A percentile compares a stretch with the other conserved stretches of the same genome.
Evolutionary conservation across 192 early-diverging fungal species (phyloP).

Genomic region (Entrophospora sp.): DNA sequence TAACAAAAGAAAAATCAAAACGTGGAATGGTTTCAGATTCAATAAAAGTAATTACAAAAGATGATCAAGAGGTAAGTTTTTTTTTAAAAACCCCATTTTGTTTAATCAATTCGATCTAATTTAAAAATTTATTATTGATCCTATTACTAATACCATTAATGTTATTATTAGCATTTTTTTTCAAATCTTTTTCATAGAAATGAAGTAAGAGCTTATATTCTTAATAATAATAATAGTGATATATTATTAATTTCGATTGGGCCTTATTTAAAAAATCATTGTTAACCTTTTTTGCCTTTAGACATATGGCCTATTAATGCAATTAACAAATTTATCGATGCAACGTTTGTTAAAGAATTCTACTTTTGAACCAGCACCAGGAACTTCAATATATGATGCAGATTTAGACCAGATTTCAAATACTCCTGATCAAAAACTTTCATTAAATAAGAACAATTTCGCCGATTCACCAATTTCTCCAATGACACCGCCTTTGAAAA

Average conservation of each 20-base stretch:
- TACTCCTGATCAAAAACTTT: neutral
- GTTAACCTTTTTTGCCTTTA: neutral
- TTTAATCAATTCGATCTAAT: too few relatives aligned
- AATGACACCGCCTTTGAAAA: conserved; percentile 40
- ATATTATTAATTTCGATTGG: too few relatives aligned
- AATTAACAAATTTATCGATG: conserved; percentile 83
- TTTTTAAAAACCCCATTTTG: too few relatives aligned
- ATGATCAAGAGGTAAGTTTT: conserved; percentile 57
- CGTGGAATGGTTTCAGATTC: conserved; percentile 83
- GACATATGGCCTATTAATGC: conserved; percentile 90
- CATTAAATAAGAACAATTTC: conserved; percentile 17
- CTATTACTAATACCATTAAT: neutral
- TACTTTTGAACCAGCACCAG: conserved; percentile 55
- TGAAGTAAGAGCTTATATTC: conserved; percentile 51
- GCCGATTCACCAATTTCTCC: conserved; percentile 26
- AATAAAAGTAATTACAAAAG: conserved; percentile 77
- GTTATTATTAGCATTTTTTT: conserved; percentile 59
- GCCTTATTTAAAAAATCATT: too few relatives aligned
- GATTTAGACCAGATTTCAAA: neutral
- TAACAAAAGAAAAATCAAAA: conserved; percentile 83
- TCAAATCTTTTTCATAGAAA: conserved; percentile 95
- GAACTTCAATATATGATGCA: conserved; percentile 25
- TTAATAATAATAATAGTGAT: too few relatives aligned
- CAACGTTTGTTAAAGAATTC: conserved; percentile 78
- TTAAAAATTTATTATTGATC: neutral